phyloP scores from a whole-genome alignment of 768 basidiomycete genomes.

The Xerocomus spinulosus region DNA sequence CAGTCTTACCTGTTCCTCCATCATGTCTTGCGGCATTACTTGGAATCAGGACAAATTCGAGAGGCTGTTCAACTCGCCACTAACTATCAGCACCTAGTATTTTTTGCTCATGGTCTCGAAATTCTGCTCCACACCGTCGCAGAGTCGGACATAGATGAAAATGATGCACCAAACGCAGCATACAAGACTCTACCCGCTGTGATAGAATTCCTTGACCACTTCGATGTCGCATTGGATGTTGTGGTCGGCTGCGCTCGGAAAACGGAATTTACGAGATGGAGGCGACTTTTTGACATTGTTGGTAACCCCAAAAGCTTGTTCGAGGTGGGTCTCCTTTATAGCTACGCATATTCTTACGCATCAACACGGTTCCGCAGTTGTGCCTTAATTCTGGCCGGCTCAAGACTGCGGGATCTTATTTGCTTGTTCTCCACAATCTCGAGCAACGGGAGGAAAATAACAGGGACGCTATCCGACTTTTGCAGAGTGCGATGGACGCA shows the following conservation, averaged over 20 bases:
- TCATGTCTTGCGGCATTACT: constrained; percentile 80
- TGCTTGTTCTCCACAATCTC: constrained; percentile 89
- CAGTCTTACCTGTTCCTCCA: constrained; percentile 94
- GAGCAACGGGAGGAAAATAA: constrained; percentile 80
- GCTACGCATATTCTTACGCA: not conserved
- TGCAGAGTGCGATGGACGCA: constrained; percentile 68
- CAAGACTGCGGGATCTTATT: constrained; percentile 87
- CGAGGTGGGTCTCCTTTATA: constrained; percentile 52
- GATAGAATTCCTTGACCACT: constrained; percentile 91
- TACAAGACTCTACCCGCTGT: constrained; percentile 53
- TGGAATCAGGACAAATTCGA: constrained; percentile 54
- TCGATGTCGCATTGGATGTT: constrained; percentile 85
- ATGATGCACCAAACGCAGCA: constrained; percentile 14
- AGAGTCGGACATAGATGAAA: constrained; percentile 65
- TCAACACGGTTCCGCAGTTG: constrained; percentile 42
- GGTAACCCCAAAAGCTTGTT: constrained; percentile 89
- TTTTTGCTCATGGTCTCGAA: constrained; percentile 91
- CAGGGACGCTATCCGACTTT: constrained; percentile 74
- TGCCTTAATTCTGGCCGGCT: constrained; percentile 70
- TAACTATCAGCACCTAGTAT: constrained; percentile 84
- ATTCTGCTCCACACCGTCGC: constrained; percentile 91
- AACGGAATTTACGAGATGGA: constrained; percentile 91
- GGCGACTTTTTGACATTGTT: constrained; percentile 80
- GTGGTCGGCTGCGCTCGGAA: constrained; percentile 96
- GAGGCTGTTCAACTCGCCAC: constrained; percentile 85